Conservation (phyloP, 371 early-diverging fungal species). For the Chytridium lagenaria region DNA sequence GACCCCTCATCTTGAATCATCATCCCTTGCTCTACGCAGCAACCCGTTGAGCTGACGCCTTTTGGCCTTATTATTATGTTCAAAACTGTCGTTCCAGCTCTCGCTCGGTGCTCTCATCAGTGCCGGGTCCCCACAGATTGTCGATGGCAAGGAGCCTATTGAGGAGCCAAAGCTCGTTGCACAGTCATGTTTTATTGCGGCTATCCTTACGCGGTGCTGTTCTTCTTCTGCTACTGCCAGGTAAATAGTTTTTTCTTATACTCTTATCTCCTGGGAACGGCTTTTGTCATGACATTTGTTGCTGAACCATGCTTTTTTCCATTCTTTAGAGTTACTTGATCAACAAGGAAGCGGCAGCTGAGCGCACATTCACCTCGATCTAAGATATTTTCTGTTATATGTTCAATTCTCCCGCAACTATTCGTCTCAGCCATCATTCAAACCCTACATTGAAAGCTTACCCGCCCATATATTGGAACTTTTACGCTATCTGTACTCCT, state of each 20-base stretch:
- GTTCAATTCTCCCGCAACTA: no score
- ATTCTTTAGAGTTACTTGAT: constrained; percentile 17
- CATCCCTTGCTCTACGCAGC: background rate
- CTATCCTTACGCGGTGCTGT: constrained; percentile 70
- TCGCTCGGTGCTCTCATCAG: constrained; percentile 30
- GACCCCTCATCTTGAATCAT: background rate
- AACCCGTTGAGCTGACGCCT: background rate
- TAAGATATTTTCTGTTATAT: no score
- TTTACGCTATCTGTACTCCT: no score
- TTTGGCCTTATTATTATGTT: background rate
- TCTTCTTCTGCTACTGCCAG: constrained; percentile 70
- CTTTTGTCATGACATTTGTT: no score
- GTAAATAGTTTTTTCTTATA: no score
- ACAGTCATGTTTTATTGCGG: constrained; percentile 70
- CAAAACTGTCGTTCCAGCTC: constrained; percentile 17
- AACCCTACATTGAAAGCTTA: no score
- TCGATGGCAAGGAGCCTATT: constrained; percentile 36
- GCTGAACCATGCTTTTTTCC: no score
- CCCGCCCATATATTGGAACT: no score
- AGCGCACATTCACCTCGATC: constrained; percentile 4
- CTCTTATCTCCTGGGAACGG: no score
- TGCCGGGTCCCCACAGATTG: constrained; percentile 22
- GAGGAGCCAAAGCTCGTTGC: constrained; percentile 72
- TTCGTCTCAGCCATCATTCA: no score
- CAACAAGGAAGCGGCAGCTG: constrained; percentile 21